Base-by-base conservation (phyloP, 768 basidiomycete genomes). In the Rhodotorula kratochvilovae region DNA sequence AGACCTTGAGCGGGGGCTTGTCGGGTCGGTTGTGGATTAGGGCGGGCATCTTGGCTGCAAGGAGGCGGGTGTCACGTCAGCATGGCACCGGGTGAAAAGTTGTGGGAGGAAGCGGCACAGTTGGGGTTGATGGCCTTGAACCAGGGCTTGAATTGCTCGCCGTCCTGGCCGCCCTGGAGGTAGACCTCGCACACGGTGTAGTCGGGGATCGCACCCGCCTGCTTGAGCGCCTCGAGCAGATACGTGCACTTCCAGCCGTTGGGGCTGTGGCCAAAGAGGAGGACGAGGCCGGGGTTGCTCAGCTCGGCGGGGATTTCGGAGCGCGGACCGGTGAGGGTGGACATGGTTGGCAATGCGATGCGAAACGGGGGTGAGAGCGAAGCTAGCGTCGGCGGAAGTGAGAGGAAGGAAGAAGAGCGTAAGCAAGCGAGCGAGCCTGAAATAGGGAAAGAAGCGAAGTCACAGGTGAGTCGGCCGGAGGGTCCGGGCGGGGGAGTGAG, bases 181-280 rank as follows among this genome's bases (percentile, higher is more conserved):
- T 43, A 45, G 19, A 73, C 63, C 43, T 54, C 48, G 25, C 57
- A n/a, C n/a, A 27, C 60, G 10, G 71, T 68, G 60, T 58, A 73
- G 15, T 58, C 59, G 11, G 71, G 73, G 46, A 72, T 60, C 0
- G 36, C 29, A 23, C 66, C 68, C 7, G 56, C 54, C 12, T 67
- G 51, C 36, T 75, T 68, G 33, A 75, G 67, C 27, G 65, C 68
- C 57, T 77, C 45, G 45, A 77, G 61, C 1, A 46, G 45, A 17
- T 60, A 63, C 0, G 56, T 53, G 51, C 33, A 7, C 53, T 71
- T 71, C 70, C 70, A 71, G 17, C 70, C 70, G 61, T 71, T 71
- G 3, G 70, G 70, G 2, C 33, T 17, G 31, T 63, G 50, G 11
- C 66, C 70, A 21, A 21, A 71, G 16, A 54, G 29, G 8, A 67